Evolutionary conservation across 768 basidiomycete species (phyloP).

Genomic region (Macrolepiota fuliginosa): DNA sequence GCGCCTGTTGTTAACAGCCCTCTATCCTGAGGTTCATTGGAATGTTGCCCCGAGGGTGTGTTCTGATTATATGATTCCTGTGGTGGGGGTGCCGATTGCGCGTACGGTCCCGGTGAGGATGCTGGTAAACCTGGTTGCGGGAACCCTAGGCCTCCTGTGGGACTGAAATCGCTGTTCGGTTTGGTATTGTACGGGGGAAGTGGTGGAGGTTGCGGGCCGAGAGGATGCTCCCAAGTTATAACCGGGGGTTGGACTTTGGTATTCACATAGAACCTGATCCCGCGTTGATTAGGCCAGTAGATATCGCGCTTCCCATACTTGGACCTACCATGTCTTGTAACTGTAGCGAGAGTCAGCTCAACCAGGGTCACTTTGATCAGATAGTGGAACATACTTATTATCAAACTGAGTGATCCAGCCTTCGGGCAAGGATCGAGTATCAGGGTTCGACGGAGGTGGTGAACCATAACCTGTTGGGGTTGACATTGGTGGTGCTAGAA

Average conservation of each 20-base stretch:
- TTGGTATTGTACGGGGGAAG: constrained; percentile 27
- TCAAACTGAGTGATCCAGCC: constrained; percentile 75
- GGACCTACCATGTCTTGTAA: constrained; percentile 62
- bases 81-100: constrained; percentile 21
- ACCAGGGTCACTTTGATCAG: constrained; percentile 20
- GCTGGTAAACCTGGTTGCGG: constrained; percentile 17
- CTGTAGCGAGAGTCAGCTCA: constrained; percentile 18
- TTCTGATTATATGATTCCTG: constrained; percentile 11
- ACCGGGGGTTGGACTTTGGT: constrained; percentile 58
- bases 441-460: constrained; percentile 50
- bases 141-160: neutral
- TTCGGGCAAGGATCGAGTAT: constrained; percentile 56
- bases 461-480: constrained; percentile 36
- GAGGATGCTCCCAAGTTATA: constrained; percentile 70
- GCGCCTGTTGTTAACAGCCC: constrained; percentile 16
- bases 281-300: neutral
- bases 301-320: neutral
- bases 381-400: constrained; percentile 47
- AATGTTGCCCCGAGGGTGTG: neutral
- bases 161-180: neutral
- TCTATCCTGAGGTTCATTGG: neutral
- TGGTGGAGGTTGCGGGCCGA: constrained; percentile 45
- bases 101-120: constrained; percentile 11
- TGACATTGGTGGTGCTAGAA: constrained; percentile 13
- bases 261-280: constrained; percentile 74